Conservation (phyloP, 768 basidiomycete species). For the Pleurotus djamor region DNA sequence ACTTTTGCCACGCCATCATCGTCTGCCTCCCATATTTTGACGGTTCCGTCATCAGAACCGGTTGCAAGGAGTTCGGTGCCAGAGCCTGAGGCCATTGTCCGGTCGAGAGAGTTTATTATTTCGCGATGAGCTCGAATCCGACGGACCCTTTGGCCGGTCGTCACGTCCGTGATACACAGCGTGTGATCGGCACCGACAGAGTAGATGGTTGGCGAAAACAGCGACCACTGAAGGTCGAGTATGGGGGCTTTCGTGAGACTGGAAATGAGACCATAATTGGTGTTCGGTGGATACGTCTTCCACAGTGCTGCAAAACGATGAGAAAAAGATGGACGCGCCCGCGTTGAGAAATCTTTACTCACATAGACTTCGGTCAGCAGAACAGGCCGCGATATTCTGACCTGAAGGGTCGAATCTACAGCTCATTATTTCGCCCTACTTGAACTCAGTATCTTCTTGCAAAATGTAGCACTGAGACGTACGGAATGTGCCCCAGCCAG, state of each 20-base stretch:
- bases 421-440: conserved; percentile 77
- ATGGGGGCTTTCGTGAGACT: conserved; percentile 89
- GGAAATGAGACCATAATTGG: conserved; percentile 86
- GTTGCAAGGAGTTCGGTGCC: conserved; percentile 86
- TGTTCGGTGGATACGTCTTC: conserved; percentile 90
- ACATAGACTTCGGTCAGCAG: conserved; percentile 90
- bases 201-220: conserved; percentile 70
- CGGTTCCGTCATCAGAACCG: conserved; percentile 90
- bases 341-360: conserved; percentile 28
- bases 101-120: conserved; percentile 87
- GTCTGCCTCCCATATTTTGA: conserved; percentile 89
- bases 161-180: conserved; percentile 72
- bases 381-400: conserved; percentile 90
- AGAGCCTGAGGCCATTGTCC: conserved; percentile 80
- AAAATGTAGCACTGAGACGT: conserved; percentile 13
- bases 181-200: conserved; percentile 91
- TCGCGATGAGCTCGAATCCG: conserved; percentile 89
- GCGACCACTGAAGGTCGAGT: conserved; percentile 89
- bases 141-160: conserved; percentile 78
- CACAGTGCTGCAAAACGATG: conserved; percentile 60
- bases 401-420: conserved; percentile 95
- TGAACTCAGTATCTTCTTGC: not conserved
- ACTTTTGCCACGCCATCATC: conserved; percentile 65
- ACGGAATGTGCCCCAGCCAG: conserved; percentile 86
- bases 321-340: not conserved